Conservation (phyloP, 192 early-diverging fungal species). For the Coemansia umbellata region DNA sequence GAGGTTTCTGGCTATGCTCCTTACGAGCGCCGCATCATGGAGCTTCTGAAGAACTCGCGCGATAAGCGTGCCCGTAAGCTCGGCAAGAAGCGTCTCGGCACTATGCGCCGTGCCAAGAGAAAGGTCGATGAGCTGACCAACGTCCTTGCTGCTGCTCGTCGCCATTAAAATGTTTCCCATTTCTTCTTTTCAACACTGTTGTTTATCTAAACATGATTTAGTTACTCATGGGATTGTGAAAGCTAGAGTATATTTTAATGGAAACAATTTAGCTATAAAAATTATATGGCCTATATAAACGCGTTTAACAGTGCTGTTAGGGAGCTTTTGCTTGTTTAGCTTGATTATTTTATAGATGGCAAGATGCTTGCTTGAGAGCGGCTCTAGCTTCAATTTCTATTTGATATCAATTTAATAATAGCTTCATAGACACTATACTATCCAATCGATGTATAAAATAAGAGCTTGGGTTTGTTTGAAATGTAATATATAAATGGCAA, state of each 20-base stretch:
- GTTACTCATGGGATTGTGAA: background rate
- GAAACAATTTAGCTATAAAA: no score
- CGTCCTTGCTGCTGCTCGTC: constrained; percentile 92
- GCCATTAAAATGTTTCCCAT: constrained; percentile 42
- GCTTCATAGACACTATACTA: no score
- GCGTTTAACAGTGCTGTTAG: no score
- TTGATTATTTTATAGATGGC: no score
- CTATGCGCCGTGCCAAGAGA: constrained; percentile 93
- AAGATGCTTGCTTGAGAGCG: no score
- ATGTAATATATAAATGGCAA: no score
- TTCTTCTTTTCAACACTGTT: constrained; percentile 1
- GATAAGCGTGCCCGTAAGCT: constrained; percentile 99
- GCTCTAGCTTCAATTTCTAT: no score
- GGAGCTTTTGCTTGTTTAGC: no score
- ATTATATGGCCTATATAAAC: no score
- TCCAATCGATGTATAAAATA: background rate
- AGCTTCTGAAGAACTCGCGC: constrained; percentile 99
- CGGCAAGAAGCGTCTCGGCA: constrained; percentile 96
- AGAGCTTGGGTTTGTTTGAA: no score
- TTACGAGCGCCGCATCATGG: constrained; percentile 99
- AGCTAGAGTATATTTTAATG: background rate
- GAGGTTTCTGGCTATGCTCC: constrained; percentile 97
- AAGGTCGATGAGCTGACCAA: constrained; percentile 97
- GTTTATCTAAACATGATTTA: background rate
- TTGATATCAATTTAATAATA: no score